phyloP scores from a whole-genome alignment of 2,329 filamentous ascomycete genomes.

The Fusarium illudens region DNA sequence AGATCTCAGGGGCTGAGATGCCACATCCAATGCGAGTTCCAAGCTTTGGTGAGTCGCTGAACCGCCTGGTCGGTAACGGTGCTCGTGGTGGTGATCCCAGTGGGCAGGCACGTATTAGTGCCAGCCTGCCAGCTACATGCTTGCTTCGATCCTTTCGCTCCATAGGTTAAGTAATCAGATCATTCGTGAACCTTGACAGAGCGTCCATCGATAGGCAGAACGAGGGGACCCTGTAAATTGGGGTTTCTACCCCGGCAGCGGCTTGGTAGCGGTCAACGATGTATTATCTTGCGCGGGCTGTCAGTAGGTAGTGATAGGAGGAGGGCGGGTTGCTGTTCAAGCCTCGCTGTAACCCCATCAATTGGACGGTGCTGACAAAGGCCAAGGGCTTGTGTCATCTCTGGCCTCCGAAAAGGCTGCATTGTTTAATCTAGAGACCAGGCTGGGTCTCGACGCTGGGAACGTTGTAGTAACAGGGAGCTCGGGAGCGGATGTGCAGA shows the following conservation, averaged over 20 bases:
- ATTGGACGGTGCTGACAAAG: neutral
- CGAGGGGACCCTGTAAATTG: neutral
- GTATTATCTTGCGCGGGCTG: neutral
- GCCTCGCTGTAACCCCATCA: neutral
- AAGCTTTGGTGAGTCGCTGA: neutral
- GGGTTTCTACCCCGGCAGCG: neutral
- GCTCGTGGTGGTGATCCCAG: neutral
- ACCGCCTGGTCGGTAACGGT: conserved; percentile 5
- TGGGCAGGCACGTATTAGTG: neutral
- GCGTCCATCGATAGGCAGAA: neutral
- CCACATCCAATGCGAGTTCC: conserved; percentile 1
- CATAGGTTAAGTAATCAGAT: neutral
- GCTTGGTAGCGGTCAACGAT: conserved; percentile 1
- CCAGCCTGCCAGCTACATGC: neutral
- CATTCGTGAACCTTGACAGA: neutral
- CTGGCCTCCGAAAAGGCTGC: neutral
- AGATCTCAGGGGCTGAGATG: neutral
- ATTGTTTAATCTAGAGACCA: neutral
- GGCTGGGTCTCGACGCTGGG: neutral
- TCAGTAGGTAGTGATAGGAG: neutral
- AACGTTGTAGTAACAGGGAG: neutral
- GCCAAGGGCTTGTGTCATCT: neutral
- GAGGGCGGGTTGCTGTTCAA: neutral
- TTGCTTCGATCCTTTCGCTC: neutral
- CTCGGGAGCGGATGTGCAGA: neutral